Conservation (phyloP, 345 rosid genomes). For the Acer campestre region DNA sequence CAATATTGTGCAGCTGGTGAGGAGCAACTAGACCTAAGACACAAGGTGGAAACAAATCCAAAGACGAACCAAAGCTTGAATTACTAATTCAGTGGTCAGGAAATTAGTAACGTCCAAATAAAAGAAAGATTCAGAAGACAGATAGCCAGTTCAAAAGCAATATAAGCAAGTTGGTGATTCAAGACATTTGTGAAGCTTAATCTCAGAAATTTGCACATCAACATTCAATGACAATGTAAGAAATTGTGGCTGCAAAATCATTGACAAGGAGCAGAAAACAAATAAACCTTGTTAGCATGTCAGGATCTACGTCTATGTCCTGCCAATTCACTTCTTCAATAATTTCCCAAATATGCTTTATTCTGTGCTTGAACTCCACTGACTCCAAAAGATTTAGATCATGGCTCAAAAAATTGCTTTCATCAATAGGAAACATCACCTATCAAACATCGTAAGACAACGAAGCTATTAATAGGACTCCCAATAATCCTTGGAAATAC, state of each 20-base stretch:
- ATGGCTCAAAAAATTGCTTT: slow-evolving; percentile 69
- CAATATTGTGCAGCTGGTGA: not conserved
- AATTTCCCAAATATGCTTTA: slow-evolving; percentile 73
- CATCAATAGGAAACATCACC: slow-evolving; percentile 67
- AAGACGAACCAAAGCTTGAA: not conserved
- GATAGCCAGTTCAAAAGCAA: not conserved
- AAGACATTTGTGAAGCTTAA: not conserved
- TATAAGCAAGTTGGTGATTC: not conserved
- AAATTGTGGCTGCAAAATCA: not conserved
- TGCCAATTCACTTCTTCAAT: slow-evolving; percentile 84
- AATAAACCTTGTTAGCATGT: slow-evolving; percentile 81
- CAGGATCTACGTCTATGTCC: slow-evolving; percentile 74
- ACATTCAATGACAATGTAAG: not conserved
- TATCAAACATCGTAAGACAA: slow-evolving; percentile 29
- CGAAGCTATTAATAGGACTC: not conserved
- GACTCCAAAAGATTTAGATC: slow-evolving; percentile 88
- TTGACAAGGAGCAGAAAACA: slow-evolving; percentile 12
- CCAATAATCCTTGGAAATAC: slow-evolving; percentile 11
- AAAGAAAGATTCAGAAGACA: not conserved
- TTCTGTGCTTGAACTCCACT: slow-evolving; percentile 81
- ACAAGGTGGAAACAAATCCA: no score
- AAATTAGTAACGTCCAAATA: not conserved
- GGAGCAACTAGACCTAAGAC: no score
- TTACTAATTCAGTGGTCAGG: not conserved
- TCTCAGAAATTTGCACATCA: not conserved